Evolutionary conservation across 2,329 filamentous ascomycete genomes (phyloP).

Genomic region (Helotiales sp.): DNA sequence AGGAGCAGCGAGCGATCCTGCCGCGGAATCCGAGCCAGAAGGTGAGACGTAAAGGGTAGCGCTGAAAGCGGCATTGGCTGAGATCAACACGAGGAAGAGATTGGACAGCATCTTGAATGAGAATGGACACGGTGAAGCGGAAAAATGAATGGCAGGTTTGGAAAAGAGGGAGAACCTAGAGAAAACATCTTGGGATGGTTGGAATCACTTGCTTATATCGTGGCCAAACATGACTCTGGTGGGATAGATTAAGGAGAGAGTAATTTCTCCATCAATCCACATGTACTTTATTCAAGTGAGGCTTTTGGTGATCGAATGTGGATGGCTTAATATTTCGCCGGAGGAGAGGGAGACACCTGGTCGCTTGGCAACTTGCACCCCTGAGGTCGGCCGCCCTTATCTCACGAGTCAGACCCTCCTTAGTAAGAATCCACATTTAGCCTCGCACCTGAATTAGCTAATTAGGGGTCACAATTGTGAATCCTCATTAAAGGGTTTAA

Average conservation of each 20-base stretch:
- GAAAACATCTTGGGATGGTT: not conserved
- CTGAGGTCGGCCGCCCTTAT: too few relatives aligned
- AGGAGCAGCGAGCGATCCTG: slow-evolving; percentile 48
- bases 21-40: slow-evolving; percentile 46
- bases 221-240: not conserved
- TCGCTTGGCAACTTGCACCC: not conserved
- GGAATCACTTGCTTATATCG: not conserved
- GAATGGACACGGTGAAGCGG: not conserved
- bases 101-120: slow-evolving; percentile 14
- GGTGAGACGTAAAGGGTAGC: slow-evolving; percentile 50
- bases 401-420: too few relatives aligned
- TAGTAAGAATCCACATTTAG: too few relatives aligned
- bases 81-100: slow-evolving; percentile 4
- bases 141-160: not conserved
- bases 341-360: slow-evolving; percentile 34
- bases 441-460: too few relatives aligned
- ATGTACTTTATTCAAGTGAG: not conserved
- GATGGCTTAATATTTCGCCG: slow-evolving; percentile 11
- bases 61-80: slow-evolving; percentile 6
- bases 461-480: too few relatives aligned
- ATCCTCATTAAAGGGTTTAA: too few relatives aligned
- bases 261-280: slow-evolving; percentile 13
- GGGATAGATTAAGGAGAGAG: not conserved
- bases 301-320: not conserved
- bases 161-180: not conserved